These are phyloP conservation scores for Luzula sylvatica DNA, from an alignment of 176 grass and related monocot species.

Conservation along the genomic window DNA sequence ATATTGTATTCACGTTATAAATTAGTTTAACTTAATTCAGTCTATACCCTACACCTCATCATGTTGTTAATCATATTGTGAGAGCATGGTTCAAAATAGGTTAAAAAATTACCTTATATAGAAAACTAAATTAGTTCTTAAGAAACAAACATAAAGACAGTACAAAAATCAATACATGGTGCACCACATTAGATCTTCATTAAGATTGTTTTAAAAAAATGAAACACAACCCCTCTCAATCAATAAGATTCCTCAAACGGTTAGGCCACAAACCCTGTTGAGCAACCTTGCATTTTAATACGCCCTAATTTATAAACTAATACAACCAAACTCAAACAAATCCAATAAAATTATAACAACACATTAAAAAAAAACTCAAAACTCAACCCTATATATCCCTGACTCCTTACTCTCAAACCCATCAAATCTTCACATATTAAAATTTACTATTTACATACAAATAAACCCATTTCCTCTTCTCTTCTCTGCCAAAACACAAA, in stretches of 20 bases:
- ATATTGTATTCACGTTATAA: too few relatives aligned
- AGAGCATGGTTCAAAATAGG: too few relatives aligned
- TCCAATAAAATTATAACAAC: slow-evolving; percentile 10
- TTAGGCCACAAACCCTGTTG: slow-evolving; percentile 13
- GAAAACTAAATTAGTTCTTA: too few relatives aligned
- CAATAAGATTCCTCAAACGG: slow-evolving; percentile 19
- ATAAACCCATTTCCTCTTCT: neutral
- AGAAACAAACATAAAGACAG: too few relatives aligned
- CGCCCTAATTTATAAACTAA: neutral
- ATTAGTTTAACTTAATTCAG: too few relatives aligned
- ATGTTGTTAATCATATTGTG: too few relatives aligned
- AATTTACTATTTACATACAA: neutral
- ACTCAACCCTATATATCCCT: neutral
- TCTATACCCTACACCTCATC: too few relatives aligned
- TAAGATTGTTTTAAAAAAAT: slow-evolving; percentile 5
- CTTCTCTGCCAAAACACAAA: neutral
- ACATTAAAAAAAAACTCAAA: slow-evolving; percentile 6
- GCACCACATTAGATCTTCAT: neutral
- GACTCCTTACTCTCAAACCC: neutral
- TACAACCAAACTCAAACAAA: slow-evolving; percentile 15
- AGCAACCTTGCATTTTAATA: slow-evolving; percentile 11
- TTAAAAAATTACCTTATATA: too few relatives aligned
- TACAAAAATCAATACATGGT: neutral
- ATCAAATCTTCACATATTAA: slow-evolving; percentile 8
- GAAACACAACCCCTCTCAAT: neutral